Percentiles rank a stretch among this genome's conserved stretches.
Conservation (phyloP, 768 basidiomycete genomes). For the Suillus sp. region DNA sequence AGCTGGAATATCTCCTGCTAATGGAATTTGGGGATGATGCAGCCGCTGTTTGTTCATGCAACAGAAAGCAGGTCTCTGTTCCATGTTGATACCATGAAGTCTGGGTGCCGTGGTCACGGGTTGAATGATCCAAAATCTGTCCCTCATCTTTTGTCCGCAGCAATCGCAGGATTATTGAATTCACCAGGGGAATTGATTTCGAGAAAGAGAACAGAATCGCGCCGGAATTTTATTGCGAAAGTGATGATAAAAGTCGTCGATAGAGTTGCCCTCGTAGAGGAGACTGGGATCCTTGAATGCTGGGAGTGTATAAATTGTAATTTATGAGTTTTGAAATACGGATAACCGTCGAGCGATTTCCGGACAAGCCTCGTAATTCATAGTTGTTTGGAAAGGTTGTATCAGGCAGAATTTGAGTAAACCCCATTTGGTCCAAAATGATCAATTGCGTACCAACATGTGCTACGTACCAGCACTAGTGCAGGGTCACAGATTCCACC, state of each 20-base stretch:
- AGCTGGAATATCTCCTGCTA: background rate
- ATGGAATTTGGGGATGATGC: background rate
- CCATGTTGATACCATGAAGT: background rate
- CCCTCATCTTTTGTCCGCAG: background rate
- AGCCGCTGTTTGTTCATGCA: too few species aligned
- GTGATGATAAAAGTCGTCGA: background rate
- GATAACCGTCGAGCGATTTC: background rate
- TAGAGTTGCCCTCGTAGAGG: background rate
- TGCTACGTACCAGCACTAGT: too few species aligned
- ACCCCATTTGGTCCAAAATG: background rate
- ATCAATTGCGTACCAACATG: too few species aligned
- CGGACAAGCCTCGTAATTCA: background rate
- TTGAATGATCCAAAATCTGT: background rate
- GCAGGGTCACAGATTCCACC: too few species aligned
- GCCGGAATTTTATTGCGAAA: background rate
- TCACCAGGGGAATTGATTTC: background rate
- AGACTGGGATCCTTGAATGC: background rate
- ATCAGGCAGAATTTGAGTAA: background rate
- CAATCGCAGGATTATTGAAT: background rate
- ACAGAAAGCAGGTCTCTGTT: background rate
- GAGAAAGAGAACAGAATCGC: background rate
- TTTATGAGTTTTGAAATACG: background rate
- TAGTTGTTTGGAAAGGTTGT: background rate
- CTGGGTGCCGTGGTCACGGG: background rate
- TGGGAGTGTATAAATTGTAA: background rate